Percentiles rank a stretch among this genome's conserved stretches.
phyloP scores from a whole-genome alignment of 768 basidiomycete genomes.

The Crucibulum laeve region DNA sequence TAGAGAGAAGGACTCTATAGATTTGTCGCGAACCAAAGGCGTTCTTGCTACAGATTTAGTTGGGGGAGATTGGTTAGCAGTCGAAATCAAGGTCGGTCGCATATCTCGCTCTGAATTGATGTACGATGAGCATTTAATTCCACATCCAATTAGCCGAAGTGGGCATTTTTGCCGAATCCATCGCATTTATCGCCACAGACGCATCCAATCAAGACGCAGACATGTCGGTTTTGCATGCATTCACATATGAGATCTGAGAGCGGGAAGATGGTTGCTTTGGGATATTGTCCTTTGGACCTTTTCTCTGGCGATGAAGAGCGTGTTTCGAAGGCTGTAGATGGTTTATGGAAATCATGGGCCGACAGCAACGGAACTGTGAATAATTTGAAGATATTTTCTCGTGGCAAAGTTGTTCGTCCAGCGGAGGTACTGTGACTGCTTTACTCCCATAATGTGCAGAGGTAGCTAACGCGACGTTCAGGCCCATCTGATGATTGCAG shows the following conservation, averaged over 20 bases:
- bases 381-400: constrained; percentile 77
- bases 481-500: constrained; percentile 23
- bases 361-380: constrained; percentile 63
- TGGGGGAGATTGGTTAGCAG: constrained; percentile 55
- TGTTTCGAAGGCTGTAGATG: constrained; percentile 56
- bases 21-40: constrained; percentile 48
- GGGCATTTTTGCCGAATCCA: constrained; percentile 82
- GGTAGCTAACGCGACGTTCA: constrained; percentile 7
- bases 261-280: constrained; percentile 31
- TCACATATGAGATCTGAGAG: constrained; percentile 43
- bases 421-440: constrained; percentile 42
- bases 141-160: constrained; percentile 72
- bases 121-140: constrained; percentile 2
- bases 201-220: constrained; percentile 53
- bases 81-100: constrained; percentile 84
- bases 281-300: constrained; percentile 89
- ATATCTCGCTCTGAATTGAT: background rate
- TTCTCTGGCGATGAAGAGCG: constrained; percentile 70
- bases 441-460: background rate
- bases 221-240: constrained; percentile 94
- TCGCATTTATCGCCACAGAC: constrained; percentile 58
- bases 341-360: constrained; percentile 73
- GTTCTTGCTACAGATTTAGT: constrained; percentile 82
- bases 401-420: constrained; percentile 58
- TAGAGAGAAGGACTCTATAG: constrained; percentile 52